Evolutionary conservation across 2,329 filamentous ascomycete genomes (phyloP).

Genomic region (Pyricularia grisea): DNA sequence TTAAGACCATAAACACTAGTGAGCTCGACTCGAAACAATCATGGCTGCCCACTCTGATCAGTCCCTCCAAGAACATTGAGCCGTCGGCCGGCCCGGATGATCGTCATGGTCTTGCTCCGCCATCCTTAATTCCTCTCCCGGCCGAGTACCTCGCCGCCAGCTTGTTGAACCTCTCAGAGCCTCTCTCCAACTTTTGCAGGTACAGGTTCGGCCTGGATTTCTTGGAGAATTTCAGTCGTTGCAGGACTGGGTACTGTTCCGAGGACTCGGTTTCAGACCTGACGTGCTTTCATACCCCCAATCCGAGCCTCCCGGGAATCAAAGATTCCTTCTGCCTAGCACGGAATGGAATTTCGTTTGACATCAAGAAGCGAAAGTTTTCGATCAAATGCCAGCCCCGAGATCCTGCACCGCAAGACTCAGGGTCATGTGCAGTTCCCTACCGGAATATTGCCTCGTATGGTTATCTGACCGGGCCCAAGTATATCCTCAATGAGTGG

Average conservation of each 20-base stretch:
- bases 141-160: neutral
- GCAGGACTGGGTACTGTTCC: neutral
- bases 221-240: neutral
- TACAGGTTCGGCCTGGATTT: neutral
- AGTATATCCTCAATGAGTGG: neutral
- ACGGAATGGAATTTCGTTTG: neutral
- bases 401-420: neutral
- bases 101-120: neutral
- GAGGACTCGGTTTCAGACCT: neutral
- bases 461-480: neutral
- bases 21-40: neutral
- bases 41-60: neutral
- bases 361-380: neutral
- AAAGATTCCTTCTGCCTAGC: neutral
- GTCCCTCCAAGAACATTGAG: neutral
- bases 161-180: neutral
- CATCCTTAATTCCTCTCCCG: neutral
- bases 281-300: neutral
- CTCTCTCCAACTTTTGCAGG: neutral
- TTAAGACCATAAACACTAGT: neutral
- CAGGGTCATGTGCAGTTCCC: neutral
- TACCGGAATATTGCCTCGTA: neutral
- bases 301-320: neutral
- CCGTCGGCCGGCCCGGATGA: neutral
- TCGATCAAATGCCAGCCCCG: neutral